Base-by-base conservation (phyloP, 768 basidiomycete species). In the Lentinula aciculospora region DNA sequence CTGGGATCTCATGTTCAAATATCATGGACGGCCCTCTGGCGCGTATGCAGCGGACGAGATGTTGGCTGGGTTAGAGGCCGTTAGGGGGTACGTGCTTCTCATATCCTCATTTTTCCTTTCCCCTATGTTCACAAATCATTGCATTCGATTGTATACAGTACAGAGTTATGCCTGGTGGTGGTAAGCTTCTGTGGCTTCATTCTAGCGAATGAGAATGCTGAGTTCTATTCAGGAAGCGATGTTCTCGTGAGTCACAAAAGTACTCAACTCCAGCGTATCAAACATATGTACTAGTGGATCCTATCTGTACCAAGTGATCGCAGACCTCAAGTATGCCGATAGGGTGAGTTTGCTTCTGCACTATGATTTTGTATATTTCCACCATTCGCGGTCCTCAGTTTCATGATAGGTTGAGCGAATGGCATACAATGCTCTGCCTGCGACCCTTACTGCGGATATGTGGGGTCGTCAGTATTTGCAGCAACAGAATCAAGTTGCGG, bases 381-480 rank as follows among this genome's bases (percentile, higher is more conserved):
- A 34, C 25, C n/a, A 21, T 17, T 23, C 8, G 27, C 49, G 7
- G 12, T 34, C 34, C 23, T 46, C 12, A 56, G 27, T 34, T 3
- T 31, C 13, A 44, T 9, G 12, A 5, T 54, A 72, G 72, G 70
- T 79, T 4, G 79, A 80, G 64, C 68, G 76, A 39, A 80, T 81
- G 48, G 68, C 79, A 0, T 81, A 80, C 67, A 81, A 82, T 60
- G 77, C 80, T 1, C 70, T 82, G 12, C 79, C 79, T 5, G 80
- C 75, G 0, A 75, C 74, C 3, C 64, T 80, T 51, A 80, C 77
- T 7, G 78, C 76, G 79, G 80, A 77, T 62, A 82, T 83, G 80
- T 83, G 80, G 81, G 75, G 79, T 1, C 72, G 79, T 17, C 81
- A 83, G 64, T 84, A 83, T 61, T 67, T 83, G n/a, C 83, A 83